Evolutionary conservation across 805 yeast genomes (phyloP), one percentile per base, ranked within the genome.

Genomic region (Wickerhamiella hasegawae): DNA sequence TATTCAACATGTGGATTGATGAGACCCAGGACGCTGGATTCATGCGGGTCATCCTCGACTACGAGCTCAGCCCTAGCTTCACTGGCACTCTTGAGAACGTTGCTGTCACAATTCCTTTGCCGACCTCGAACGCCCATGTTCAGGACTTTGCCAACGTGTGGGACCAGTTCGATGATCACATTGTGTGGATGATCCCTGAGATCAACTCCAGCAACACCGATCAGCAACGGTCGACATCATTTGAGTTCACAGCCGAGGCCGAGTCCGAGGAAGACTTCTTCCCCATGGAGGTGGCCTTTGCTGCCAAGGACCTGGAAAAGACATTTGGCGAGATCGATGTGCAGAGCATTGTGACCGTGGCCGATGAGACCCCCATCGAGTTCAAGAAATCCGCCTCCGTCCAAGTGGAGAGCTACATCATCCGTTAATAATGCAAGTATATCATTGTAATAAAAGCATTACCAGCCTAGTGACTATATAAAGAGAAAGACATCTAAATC

Each of bases 1-100:
- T 70, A 32, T 65, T 90, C 44, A 76, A 87, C 27, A 75, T 85
- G 27, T 87, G 98, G 98, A 76, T 83, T 34, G 63, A 74, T 32
- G 64, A 68, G 37, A 66, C 68, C 39, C 19, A 35, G 24, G 71
- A 72, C 25, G 67, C 73, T 39, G 73, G 69, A 31, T 52, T 68
- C 35, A 70, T 75, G 39, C 78, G 73, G 39, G 78, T 85, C 16
- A 85, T 95, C 2, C 64, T 90, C 45, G 98, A 87, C 62, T 85
- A 80, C 58, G 97, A 87, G 61, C 59, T 78, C 36, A 66, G 66
- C 33, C 62, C 65, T 11, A 59, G 48, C 18, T 62, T 61, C 38
- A 57, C 60, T 26, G 70, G 65, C 32, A 40, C 66, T 12, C 54
- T 78, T 39, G 71, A 66, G 40, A 67, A 68, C 53, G 69, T 72